Percentiles rank a stretch among this genome's conserved stretches.
These are phyloP conservation scores for Mortierella antarctica DNA, from an alignment of 192 early-diverging fungal genomes.

Conservation along the genomic window DNA sequence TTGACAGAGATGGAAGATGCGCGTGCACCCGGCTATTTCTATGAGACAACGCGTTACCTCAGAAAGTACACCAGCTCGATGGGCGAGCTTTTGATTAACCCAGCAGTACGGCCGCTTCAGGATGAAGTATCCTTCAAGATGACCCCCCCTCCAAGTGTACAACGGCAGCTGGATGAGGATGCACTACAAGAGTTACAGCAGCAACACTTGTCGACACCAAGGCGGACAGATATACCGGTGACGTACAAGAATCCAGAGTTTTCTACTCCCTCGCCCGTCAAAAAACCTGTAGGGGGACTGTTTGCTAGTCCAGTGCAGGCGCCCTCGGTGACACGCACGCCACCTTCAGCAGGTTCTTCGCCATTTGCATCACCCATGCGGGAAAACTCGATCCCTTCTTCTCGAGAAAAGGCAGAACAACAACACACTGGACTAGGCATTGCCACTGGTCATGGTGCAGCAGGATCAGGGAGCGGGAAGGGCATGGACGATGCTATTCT, in stretches of 20 bases:
- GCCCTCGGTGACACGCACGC: not conserved
- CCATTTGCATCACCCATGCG: not conserved
- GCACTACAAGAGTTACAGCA: constrained; percentile 12
- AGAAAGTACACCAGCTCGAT: constrained; percentile 35
- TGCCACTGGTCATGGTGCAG: not conserved
- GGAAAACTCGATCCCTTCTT: not conserved
- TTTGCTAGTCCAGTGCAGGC: not conserved
- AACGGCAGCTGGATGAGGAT: constrained; percentile 3
- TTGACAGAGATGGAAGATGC: constrained; percentile 48
- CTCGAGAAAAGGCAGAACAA: not conserved
- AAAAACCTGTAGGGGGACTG: no score
- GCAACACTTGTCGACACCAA: not conserved
- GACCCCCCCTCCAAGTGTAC: constrained; percentile 11
- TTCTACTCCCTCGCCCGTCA: not conserved
- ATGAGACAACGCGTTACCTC: constrained; percentile 29
- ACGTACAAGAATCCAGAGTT: constrained; percentile 9
- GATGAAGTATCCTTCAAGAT: constrained; percentile 8
- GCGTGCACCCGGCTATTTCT: constrained; percentile 34
- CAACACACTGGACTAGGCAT: not conserved
- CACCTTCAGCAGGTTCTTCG: not conserved
- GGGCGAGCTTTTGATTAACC: constrained; percentile 42
- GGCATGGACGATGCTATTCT: constrained; percentile 35
- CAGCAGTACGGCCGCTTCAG: constrained; percentile 18
- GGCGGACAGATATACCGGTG: constrained; percentile 1
- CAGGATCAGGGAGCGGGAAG: constrained; percentile 15